Evolutionary conservation across 2,329 filamentous ascomycete species (phyloP), one percentile per base, ranked within the genome.

Genomic region (Fusarium chlamydosporum): DNA sequence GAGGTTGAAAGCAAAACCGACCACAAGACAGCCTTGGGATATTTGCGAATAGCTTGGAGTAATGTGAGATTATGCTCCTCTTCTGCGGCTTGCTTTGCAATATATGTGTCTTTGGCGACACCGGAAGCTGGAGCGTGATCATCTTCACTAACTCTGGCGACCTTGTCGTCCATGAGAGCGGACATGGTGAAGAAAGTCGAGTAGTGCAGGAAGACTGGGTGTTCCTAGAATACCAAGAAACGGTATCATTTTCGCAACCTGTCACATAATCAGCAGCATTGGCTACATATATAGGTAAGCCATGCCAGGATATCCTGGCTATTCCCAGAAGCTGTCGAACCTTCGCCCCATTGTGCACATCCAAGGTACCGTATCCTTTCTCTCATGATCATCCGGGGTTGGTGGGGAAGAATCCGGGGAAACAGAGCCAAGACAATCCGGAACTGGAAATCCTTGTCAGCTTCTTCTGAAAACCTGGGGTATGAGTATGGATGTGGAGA

Each of bases 1-100:
- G 76, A 74, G 27, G 71, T 66, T 10, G 76, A 77, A 27, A 80
- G 64, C 13, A 67, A 41, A 27, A 62, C 51, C 34, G 38, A 67
- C 64, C 64, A 67, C 34, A 58, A 54, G 42, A 68, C 65, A 20
- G 66, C 66, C 35, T 60, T 59, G 26, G 66, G 66, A 38, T 69
- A 69, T 37, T 53, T 54, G 10, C 56, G 61, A 31, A 68, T 45
- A 11, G 65, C 66, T 40, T 68, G 61, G 12, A 59, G 31, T n/a
- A 68, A 48, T 7, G 65, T 68, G 42, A 68, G 59, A 15, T 33
- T 56, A 13, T 61, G 65, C 15, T 68, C 65, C n/a, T 59, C 53
- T 15, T 67, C 64, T 16, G 65, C 65, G 20, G 58, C 65, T 8
- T 68, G 64, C 37, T 65, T 70, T 23, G 67, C 67, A 20, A 65